Evolutionary conservation across 1,284 basidiomycete genomes (phyloP), one percentile per base, ranked within the genome.

Genomic region (Calocybe gambosa): DNA sequence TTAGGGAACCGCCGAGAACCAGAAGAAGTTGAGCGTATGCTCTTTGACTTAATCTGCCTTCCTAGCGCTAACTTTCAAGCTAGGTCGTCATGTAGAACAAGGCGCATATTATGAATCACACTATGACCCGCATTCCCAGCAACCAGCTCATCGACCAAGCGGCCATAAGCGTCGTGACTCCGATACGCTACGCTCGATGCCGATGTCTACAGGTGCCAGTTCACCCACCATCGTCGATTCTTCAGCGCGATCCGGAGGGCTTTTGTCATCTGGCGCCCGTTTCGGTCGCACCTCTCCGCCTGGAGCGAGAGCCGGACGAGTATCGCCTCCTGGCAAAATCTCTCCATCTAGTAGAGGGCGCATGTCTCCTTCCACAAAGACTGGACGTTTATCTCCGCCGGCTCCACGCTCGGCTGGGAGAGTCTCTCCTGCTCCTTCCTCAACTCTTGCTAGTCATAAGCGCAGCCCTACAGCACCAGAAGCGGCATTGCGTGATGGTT

Each of bases 81-180:
- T 42, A 62, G 63, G 60, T 37, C 60, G 61, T 34, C 50, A 54
- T 26, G 44, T 28, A 31, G 64, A 64, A 48, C 67, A 52, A 49
- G 62, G 60, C 39, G 50, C 50, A 26, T 28, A 52, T 29, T 40
- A 57, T 19, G 56, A 59, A n/a, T 46, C 53, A 10, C 53, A 58
- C 3, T 50, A 53, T n/a, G 43, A 45, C 18, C 50, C 45, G 25
- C 62, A 51, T 39, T 43, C 50, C 18, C 45, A 49, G 51, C 51
- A 39, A 37, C 47, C 46, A 28, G 38, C 80, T 18, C 78, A 79
- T 42, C 42, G 51, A 7, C 38, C 75, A 64, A 56, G 70, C 51
- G 56, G 53, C 0, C 84, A 87, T 57, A 74, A 70, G 54, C 78
- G 85, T 45, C 76, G 77, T 20, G 84, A 87, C 50, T 88, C 85